Conservation (phyloP, 768 basidiomycete species). For the Dacryopinax primogenitus region DNA sequence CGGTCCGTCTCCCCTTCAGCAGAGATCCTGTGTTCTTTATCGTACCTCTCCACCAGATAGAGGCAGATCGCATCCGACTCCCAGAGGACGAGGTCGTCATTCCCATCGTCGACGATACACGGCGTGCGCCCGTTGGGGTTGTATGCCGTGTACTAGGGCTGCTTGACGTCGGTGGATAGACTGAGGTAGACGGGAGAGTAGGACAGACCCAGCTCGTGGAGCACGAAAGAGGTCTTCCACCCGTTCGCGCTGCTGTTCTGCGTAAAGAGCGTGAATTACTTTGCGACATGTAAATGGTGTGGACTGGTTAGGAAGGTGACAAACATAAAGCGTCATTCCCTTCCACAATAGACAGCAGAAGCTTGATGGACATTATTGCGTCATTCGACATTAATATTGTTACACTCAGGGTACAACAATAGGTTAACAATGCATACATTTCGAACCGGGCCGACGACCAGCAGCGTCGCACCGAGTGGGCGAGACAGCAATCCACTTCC, state of each 20-base stretch:
- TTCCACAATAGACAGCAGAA: not conserved
- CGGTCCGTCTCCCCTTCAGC: conserved; percentile 6
- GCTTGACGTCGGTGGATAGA: conserved; percentile 14
- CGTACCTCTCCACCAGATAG: conserved; percentile 16
- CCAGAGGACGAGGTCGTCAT: conserved; percentile 15
- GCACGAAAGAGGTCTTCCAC: not conserved
- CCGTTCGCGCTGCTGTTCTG: not conserved
- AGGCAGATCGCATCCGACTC: conserved; percentile 16
- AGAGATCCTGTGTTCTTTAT: conserved; percentile 16
- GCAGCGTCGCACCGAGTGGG: not conserved
- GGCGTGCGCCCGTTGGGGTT: conserved; percentile 16
- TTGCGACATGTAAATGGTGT: not conserved
- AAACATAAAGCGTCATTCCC: not conserved
- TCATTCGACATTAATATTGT: too few species aligned
- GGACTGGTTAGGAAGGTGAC: too few species aligned
- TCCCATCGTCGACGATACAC: conserved; percentile 16
- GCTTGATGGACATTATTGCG: too few species aligned
- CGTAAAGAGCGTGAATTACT: not conserved
- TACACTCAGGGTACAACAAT: too few species aligned
- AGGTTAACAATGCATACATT: too few species aligned
- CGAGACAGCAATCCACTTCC: not conserved
- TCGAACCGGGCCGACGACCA: too few species aligned
- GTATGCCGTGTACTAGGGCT: not conserved
- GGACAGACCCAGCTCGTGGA: not conserved
- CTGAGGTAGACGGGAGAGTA: conserved; percentile 11